phyloP scores from a whole-genome alignment of 257 asterid genomes.

The Scutellaria galericulata region DNA sequence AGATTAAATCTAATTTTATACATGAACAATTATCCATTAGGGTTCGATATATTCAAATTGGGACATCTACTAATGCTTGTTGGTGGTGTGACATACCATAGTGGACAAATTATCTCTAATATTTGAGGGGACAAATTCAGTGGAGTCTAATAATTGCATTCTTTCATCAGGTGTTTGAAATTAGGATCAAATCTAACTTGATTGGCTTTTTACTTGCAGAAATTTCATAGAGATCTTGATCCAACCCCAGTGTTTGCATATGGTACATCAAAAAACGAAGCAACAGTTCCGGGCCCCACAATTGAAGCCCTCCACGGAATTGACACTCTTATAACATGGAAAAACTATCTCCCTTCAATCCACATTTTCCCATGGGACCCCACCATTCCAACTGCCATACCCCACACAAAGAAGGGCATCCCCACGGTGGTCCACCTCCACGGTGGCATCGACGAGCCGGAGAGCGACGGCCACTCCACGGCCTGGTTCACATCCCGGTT shows the following conservation, averaged over 20 bases:
- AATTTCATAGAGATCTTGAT: conserved; percentile 82
- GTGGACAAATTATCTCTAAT: conserved; percentile 23
- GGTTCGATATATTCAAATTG: neutral
- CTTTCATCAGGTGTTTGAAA: neutral
- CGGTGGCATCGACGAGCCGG: conserved; percentile 73
- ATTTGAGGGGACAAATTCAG: neutral
- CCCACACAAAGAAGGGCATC: conserved; percentile 51
- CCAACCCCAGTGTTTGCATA: conserved; percentile 74
- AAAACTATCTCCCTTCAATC: conserved; percentile 69
- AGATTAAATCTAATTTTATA: neutral
- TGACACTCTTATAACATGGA: conserved; percentile 58
- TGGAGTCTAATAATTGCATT: conserved; percentile 25
- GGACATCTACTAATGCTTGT: neutral
- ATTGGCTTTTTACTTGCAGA: conserved; percentile 44
- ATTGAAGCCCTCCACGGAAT: conserved; percentile 77
- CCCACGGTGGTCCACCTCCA: conserved; percentile 94
- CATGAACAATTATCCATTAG: neutral
- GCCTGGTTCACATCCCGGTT: conserved; percentile 80
- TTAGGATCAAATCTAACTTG: neutral
- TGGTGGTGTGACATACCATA: conserved; percentile 21
- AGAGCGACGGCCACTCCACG: conserved; percentile 65
- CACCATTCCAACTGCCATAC: conserved; percentile 73
- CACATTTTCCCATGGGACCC: conserved; percentile 94
- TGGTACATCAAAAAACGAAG: conserved; percentile 54
- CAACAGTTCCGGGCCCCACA: conserved; percentile 91